Evolutionary conservation across 2,329 filamentous ascomycete genomes (phyloP).

Genomic region (Fusarium fracticaudum): DNA sequence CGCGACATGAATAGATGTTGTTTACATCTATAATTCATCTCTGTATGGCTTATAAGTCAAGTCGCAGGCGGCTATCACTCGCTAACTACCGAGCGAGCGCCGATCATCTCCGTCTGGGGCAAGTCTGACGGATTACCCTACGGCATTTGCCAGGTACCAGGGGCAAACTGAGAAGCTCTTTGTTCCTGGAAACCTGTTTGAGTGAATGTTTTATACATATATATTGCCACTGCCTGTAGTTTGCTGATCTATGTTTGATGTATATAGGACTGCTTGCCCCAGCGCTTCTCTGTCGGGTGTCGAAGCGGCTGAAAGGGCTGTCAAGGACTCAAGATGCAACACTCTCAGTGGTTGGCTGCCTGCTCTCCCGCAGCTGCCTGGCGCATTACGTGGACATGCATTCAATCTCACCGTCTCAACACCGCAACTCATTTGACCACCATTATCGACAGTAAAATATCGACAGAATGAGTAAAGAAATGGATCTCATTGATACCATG

Average conservation of each 20-base stretch:
- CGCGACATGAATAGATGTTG: not conserved
- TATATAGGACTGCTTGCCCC: too few species aligned
- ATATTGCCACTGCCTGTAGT: not conserved
- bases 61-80: not conserved
- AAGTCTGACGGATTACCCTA: not conserved
- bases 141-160: not conserved
- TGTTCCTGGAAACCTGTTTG: not conserved
- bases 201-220: not conserved
- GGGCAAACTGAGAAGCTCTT: not conserved
- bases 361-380: not conserved
- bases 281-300: not conserved
- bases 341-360: not conserved
- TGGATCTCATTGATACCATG: constrained; percentile 26
- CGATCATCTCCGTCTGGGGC: not conserved
- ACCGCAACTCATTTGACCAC: not conserved
- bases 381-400: not conserved
- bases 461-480: constrained; percentile 26
- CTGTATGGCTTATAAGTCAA: not conserved
- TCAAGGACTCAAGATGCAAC: not conserved
- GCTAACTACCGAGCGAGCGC: not conserved
- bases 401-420: not conserved
- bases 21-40: not conserved
- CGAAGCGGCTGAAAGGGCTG: not conserved
- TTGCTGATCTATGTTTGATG: not conserved
- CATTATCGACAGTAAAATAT: not conserved